phyloP scores from a whole-genome alignment of 495 filamentous ascomycete genomes.

The Xylaria longipes region DNA sequence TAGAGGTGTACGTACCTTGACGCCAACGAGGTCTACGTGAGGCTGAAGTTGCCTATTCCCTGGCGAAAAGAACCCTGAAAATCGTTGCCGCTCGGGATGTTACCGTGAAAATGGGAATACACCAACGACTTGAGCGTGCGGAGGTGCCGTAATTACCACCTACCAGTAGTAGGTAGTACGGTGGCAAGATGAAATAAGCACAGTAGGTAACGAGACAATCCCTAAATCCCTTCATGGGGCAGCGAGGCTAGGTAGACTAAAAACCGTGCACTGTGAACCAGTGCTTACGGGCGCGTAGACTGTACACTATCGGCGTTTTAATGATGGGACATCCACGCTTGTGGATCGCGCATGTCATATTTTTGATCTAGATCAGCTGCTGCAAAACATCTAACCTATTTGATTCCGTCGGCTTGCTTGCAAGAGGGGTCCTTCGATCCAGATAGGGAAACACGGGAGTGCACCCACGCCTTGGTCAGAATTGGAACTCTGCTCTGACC shows the following conservation, averaged over 20 bases:
- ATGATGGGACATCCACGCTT: neutral
- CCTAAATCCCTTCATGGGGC: too few relatives aligned
- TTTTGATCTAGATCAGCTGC: constrained; percentile 10
- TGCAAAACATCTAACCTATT: constrained; percentile 16
- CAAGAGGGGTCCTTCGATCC: neutral
- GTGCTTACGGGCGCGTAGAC: neutral
- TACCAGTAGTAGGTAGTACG: neutral
- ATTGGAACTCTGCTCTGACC: constrained; percentile 6
- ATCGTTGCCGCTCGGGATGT: neutral
- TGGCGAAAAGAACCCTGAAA: neutral
- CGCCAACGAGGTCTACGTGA: constrained; percentile 4
- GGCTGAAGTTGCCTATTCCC: constrained; percentile 11
- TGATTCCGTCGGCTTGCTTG: neutral
- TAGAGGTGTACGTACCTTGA: neutral
- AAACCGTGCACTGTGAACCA: neutral
- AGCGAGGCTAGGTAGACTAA: neutral
- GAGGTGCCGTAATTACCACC: neutral
- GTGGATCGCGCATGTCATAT: neutral
- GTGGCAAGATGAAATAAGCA: too few relatives aligned
- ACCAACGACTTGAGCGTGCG: neutral
- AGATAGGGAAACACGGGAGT: constrained; percentile 13
- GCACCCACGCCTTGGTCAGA: neutral
- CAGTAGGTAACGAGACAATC: neutral
- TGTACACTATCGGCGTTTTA: neutral
- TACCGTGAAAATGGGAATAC: neutral